Percentiles rank a stretch among this genome's conserved stretches.
Evolutionary conservation across 1,284 basidiomycete genomes (phyloP).

Genomic region (Takashimella koratensis): DNA sequence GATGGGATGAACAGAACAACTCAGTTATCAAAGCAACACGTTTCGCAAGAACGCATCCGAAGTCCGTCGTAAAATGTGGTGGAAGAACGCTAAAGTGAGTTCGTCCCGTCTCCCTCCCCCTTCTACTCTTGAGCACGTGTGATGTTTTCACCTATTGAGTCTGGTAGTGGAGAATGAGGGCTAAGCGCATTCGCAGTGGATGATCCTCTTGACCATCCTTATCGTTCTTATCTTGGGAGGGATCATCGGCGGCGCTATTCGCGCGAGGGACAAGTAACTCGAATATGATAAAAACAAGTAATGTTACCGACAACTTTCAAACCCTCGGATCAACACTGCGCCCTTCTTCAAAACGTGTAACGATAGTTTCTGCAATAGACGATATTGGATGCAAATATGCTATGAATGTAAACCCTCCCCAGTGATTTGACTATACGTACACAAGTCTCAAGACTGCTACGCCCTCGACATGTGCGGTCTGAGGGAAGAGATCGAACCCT

Average conservation of each 20-base stretch:
- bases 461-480: conserved; percentile 35
- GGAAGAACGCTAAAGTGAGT: conserved; percentile 33
- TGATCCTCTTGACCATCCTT: conserved; percentile 22
- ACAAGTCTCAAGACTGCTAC: conserved; percentile 64
- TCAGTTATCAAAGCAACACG: conserved; percentile 10
- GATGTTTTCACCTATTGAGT: too few relatives aligned
- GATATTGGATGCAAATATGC: too few relatives aligned
- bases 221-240: conserved; percentile 24
- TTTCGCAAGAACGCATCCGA: conserved; percentile 21
- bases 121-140: neutral
- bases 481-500: conserved; percentile 89
- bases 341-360: too few relatives aligned
- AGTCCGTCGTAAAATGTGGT: conserved; percentile 30
- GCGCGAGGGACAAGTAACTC: conserved; percentile 19
- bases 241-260: conserved; percentile 21
- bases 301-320: too few relatives aligned
- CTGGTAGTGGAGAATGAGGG: neutral
- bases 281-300: too few relatives aligned
- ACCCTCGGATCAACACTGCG: too few relatives aligned
- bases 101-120: neutral
- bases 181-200: conserved; percentile 19
- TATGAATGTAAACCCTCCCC: too few relatives aligned
- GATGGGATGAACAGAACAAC: too few relatives aligned
- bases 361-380: too few relatives aligned
- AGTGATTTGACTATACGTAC: too few relatives aligned